A percentile compares a stretch with the other conserved stretches of the same genome.
Evolutionary conservation across 2,329 filamentous ascomycete species (phyloP).

Genomic region (Penicillium olsonii): DNA sequence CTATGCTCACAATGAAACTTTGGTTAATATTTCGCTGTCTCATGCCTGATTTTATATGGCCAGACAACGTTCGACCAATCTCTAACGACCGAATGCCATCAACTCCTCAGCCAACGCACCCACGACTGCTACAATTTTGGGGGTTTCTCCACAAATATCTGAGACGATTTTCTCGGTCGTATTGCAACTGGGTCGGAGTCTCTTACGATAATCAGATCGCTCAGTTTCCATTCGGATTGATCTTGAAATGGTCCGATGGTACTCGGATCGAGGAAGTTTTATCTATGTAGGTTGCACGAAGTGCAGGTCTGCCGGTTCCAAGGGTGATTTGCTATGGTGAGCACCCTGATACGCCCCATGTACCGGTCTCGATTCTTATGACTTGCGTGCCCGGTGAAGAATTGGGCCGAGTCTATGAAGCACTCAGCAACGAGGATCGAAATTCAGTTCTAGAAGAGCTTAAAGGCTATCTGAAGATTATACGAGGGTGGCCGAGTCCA

Average conservation of each 20-base stretch:
- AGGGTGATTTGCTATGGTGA: slow-evolving; percentile 36
- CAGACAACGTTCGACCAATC: slow-evolving; percentile 8
- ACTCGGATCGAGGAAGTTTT: slow-evolving; percentile 38
- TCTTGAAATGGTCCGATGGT: slow-evolving; percentile 43
- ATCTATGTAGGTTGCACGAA: slow-evolving; percentile 34
- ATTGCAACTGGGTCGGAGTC: slow-evolving; percentile 32
- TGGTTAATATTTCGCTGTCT: slow-evolving; percentile 12
- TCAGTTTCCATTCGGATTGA: slow-evolving; percentile 39
- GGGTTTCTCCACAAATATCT: slow-evolving; percentile 32
- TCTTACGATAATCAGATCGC: slow-evolving; percentile 35
- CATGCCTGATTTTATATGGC: slow-evolving; percentile 23
- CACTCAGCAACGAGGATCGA: slow-evolving; percentile 29
- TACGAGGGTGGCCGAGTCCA: slow-evolving; percentile 34
- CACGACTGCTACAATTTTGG: slow-evolving; percentile 27
- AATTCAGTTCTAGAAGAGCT: slow-evolving; percentile 31
- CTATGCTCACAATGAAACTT: slow-evolving; percentile 3
- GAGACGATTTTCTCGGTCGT: slow-evolving; percentile 30
- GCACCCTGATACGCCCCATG: slow-evolving; percentile 31
- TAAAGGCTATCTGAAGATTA: slow-evolving; percentile 32
- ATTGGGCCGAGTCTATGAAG: slow-evolving; percentile 32
- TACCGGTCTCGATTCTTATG: slow-evolving; percentile 41
- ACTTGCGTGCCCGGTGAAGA: slow-evolving; percentile 39
- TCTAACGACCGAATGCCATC: slow-evolving; percentile 21
- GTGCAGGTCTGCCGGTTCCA: slow-evolving; percentile 34
- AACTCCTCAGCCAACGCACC: slow-evolving; percentile 20